phyloP scores from a whole-genome alignment of 1,284 basidiomycete species.

The Rhodotorula sp. region DNA sequence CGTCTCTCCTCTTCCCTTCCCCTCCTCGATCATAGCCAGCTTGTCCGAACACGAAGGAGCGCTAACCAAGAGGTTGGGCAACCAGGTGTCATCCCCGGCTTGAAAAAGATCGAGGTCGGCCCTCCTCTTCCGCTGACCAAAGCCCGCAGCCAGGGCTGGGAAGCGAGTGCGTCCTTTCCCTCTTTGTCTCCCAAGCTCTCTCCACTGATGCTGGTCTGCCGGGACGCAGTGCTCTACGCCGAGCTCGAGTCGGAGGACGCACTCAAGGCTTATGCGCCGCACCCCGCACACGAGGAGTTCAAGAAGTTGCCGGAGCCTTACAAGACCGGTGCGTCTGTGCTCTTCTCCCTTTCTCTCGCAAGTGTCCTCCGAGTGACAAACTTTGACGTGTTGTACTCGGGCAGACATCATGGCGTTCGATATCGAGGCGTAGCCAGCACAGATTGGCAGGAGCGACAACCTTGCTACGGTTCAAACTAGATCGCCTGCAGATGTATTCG shows the following conservation, averaged over 20 bases:
- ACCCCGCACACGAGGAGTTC: constrained; percentile 17
- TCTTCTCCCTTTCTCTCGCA: not conserved
- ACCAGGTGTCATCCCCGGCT: constrained; percentile 19
- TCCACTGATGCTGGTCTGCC: not conserved
- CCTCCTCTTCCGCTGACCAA: constrained; percentile 19
- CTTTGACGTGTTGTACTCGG: not conserved
- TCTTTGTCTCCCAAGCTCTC: too few species aligned
- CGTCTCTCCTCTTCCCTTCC: not conserved
- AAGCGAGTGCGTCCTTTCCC: constrained; percentile 14
- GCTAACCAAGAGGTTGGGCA: too few species aligned
- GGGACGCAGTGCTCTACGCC: constrained; percentile 26
- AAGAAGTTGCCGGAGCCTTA: constrained; percentile 1
- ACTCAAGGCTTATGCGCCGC: constrained; percentile 13
- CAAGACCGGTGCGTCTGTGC: constrained; percentile 6
- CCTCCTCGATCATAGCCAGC: not conserved
- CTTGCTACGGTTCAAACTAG: not conserved
- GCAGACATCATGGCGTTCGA: constrained; percentile 15
- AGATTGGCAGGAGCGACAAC: not conserved
- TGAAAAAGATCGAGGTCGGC: constrained; percentile 12
- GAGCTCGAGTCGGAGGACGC: constrained; percentile 27
- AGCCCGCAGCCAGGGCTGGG: constrained; percentile 23
- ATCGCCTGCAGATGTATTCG: not conserved
- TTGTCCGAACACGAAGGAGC: too few species aligned
- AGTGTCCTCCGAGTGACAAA: not conserved
- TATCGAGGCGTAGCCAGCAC: not conserved